phyloP scores from a whole-genome alignment of 495 filamentous ascomycete species.

The Neurospora africana region DNA sequence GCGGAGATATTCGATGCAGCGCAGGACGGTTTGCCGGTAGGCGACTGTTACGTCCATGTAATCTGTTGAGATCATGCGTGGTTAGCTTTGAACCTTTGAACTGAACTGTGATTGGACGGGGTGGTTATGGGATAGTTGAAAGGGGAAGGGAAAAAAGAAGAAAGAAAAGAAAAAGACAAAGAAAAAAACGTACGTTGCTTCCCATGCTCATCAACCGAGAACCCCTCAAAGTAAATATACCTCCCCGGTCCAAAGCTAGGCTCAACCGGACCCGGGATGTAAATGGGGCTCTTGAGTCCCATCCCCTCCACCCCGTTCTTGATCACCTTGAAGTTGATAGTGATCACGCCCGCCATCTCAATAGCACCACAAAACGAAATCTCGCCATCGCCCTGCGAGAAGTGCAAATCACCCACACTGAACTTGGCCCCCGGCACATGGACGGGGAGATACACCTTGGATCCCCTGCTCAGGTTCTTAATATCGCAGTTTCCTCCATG shows the following conservation, averaged over 20 bases:
- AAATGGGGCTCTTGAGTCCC: slow-evolving; percentile 79
- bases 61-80: slow-evolving; percentile 23
- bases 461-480: slow-evolving; percentile 67
- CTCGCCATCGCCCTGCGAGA: slow-evolving; percentile 85
- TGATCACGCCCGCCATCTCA: slow-evolving; percentile 92
- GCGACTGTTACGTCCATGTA: slow-evolving; percentile 89
- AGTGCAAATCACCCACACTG: slow-evolving; percentile 85
- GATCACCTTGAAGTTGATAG: slow-evolving; percentile 81
- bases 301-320: slow-evolving; percentile 70
- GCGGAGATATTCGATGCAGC: slow-evolving; percentile 75
- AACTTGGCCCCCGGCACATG: slow-evolving; percentile 81
- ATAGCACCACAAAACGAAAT: slow-evolving; percentile 96
- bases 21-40: slow-evolving; percentile 75
- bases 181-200: slow-evolving; percentile 50
- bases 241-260: slow-evolving; percentile 81
- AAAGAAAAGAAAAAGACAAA: no score
- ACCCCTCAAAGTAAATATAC: slow-evolving; percentile 88
- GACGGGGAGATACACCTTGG: slow-evolving; percentile 82
- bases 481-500: slow-evolving; percentile 75
- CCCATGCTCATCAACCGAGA: slow-evolving; percentile 82
- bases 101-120: no score
- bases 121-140: neutral
- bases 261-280: slow-evolving; percentile 83
- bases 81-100: no score
- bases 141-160: neutral